A percentile compares a stretch with the other conserved stretches of the same genome.
Evolutionary conservation across 805 yeast species (phyloP).

Genomic region (Millerozyma acaciae): DNA sequence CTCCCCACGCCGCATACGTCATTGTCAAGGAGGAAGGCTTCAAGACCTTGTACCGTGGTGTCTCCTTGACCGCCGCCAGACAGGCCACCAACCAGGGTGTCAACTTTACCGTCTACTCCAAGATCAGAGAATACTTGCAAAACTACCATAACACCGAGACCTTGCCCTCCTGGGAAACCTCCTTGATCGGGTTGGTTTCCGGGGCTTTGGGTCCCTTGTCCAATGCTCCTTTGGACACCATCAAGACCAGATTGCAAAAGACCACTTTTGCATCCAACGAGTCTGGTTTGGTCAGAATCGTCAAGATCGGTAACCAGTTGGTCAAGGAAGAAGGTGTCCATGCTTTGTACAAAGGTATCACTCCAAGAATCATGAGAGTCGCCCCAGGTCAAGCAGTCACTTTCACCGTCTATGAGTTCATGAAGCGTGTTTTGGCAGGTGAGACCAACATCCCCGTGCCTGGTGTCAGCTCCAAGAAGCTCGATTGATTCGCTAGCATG

Average conservation of each 20-base stretch:
- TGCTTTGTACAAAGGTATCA: conserved; percentile 64
- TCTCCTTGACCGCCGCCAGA: conserved; percentile 91
- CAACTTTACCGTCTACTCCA: conserved; percentile 91
- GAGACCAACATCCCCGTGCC: conserved; percentile 13
- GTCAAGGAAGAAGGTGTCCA: conserved; percentile 78
- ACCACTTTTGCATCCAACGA: conserved; percentile 66
- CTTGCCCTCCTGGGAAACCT: conserved; percentile 92
- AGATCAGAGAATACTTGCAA: conserved; percentile 68
- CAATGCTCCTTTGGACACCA: conserved; percentile 95
- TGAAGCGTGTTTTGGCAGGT: conserved; percentile 57
- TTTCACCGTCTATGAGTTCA: conserved; percentile 91
- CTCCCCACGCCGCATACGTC: conserved; percentile 83
- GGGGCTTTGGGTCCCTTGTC: conserved; percentile 98
- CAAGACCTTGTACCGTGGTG: conserved; percentile 88
- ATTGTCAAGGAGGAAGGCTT: conserved; percentile 90
- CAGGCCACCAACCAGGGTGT: conserved; percentile 99
- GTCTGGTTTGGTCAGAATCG: conserved; percentile 73
- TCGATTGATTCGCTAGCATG: conserved; percentile 6
- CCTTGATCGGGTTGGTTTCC: conserved; percentile 81
- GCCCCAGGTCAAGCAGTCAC: conserved; percentile 99
- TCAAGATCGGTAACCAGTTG: conserved; percentile 74
- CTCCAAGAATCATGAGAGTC: conserved; percentile 98
- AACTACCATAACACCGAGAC: conserved; percentile 52
- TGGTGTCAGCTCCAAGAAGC: conserved; percentile 5
- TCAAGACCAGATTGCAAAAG: conserved; percentile 94